Percentiles rank a stretch among this genome's conserved stretches.
These are phyloP conservation scores for Colletotrichum incanum DNA, from an alignment of 2,329 filamentous ascomycete species.

Conservation along the genomic window DNA sequence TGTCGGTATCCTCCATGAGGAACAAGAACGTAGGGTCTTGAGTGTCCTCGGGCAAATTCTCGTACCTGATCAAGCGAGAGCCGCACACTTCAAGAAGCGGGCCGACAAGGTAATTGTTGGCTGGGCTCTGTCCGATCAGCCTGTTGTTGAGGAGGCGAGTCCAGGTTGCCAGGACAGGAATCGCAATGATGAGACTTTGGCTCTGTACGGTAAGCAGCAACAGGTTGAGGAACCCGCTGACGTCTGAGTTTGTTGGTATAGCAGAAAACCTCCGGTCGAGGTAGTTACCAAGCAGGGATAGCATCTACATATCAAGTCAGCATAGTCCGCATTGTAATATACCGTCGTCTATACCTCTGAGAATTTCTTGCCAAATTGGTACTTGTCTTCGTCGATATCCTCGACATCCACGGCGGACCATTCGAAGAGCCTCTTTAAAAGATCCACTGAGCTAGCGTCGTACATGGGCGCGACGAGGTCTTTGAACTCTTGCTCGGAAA, in stretches of 20 bases:
- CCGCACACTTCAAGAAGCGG: slow-evolving; percentile 87
- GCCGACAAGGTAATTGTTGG: slow-evolving; percentile 77
- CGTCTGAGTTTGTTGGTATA: slow-evolving; percentile 75
- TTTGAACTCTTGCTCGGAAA: slow-evolving; percentile 84
- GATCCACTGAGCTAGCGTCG: slow-evolving; percentile 76
- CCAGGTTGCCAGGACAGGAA: slow-evolving; percentile 93
- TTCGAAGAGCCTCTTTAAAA: slow-evolving; percentile 82
- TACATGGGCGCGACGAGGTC: slow-evolving; percentile 87
- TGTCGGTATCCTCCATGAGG: slow-evolving; percentile 94
- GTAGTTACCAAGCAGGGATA: slow-evolving; percentile 88
- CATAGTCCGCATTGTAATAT: neutral
- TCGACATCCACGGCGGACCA: slow-evolving; percentile 86
- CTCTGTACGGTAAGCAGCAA: slow-evolving; percentile 85
- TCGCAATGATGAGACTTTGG: slow-evolving; percentile 92
- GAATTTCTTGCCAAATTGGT: slow-evolving; percentile 92
- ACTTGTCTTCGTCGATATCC: slow-evolving; percentile 92
- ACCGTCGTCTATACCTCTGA: slow-evolving; percentile 76
- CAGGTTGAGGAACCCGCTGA: slow-evolving; percentile 84
- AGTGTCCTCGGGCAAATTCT: slow-evolving; percentile 86
- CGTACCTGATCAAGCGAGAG: slow-evolving; percentile 87
- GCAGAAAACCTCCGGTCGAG: slow-evolving; percentile 82
- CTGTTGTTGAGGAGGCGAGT: slow-evolving; percentile 83
- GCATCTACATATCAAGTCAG: slow-evolving; percentile 68
- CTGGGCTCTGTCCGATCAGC: slow-evolving; percentile 75
- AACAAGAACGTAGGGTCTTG: slow-evolving; percentile 86